Percentiles rank a stretch among this genome's conserved stretches.
These are phyloP conservation scores for Candida ortonii DNA, from an alignment of 805 yeast genomes.

Conservation along the genomic window DNA sequence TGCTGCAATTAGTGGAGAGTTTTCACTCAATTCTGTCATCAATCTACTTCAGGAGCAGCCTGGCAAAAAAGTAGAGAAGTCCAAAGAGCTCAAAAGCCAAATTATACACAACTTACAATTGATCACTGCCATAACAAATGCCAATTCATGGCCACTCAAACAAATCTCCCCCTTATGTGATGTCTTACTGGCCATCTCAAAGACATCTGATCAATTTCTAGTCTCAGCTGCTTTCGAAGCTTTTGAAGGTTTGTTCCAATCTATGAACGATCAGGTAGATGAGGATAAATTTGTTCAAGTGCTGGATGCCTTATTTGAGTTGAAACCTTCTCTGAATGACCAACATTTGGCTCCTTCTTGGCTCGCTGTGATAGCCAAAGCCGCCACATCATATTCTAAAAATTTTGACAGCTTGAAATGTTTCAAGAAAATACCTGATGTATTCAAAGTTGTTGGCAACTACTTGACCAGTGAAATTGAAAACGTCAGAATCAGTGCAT, in stretches of 20 bases:
- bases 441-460: slow-evolving; percentile 54
- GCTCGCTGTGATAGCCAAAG: slow-evolving; percentile 92
- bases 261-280: slow-evolving; percentile 52
- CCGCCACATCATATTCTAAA: slow-evolving; percentile 52
- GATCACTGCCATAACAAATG: slow-evolving; percentile 63
- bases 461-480: slow-evolving; percentile 69
- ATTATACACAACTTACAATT: slow-evolving; percentile 78
- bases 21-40: slow-evolving; percentile 56
- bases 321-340: slow-evolving; percentile 81
- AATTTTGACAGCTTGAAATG: slow-evolving; percentile 49
- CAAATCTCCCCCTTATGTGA: slow-evolving; percentile 75
- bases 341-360: slow-evolving; percentile 87
- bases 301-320: slow-evolving; percentile 67
- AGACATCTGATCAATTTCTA: slow-evolving; percentile 78
- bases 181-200: slow-evolving; percentile 67
- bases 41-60: slow-evolving; percentile 39
- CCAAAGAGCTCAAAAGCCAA: slow-evolving; percentile 50
- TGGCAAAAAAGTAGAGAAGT: slow-evolving; percentile 32
- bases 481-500: slow-evolving; percentile 65
- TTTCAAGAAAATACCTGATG: slow-evolving; percentile 51
- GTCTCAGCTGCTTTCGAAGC: slow-evolving; percentile 82
- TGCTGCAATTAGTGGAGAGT: slow-evolving; percentile 63
- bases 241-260: slow-evolving; percentile 74
- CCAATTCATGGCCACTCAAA: slow-evolving; percentile 79
- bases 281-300: slow-evolving; percentile 62